Conservation (phyloP, 202 grass and related monocot genomes). For the Zizania palustris region DNA sequence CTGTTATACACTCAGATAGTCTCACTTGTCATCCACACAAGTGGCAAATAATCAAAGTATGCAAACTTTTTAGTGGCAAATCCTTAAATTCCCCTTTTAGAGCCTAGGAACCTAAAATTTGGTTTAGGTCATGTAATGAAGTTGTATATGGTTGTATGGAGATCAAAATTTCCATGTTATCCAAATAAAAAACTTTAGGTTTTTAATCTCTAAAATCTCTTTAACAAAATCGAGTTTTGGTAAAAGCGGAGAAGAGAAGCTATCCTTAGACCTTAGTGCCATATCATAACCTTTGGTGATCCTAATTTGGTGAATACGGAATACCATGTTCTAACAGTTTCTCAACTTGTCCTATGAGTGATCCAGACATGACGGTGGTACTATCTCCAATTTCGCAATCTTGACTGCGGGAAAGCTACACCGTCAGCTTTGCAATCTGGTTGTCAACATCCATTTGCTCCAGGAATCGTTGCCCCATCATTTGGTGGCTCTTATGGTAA, state of each 20-base stretch:
- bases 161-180: too few relatives aligned
- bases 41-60: too few relatives aligned
- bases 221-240: too few relatives aligned
- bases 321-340: constrained; percentile 55
- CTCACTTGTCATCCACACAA: too few relatives aligned
- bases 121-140: too few relatives aligned
- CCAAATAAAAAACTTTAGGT: too few relatives aligned
- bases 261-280: constrained; percentile 59
- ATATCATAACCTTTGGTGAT: constrained; percentile 90
- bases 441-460: constrained; percentile 96
- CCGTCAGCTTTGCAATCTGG: constrained; percentile 91
- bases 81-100: too few relatives aligned
- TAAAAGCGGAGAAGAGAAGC: constrained; percentile 39
- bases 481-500: constrained; percentile 57
- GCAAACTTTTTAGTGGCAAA: too few relatives aligned
- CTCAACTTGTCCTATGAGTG: constrained; percentile 81
- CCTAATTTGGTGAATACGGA: constrained; percentile 78
- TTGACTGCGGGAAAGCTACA: constrained; percentile 83
- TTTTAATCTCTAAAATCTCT: too few relatives aligned
- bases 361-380: constrained; percentile 78
- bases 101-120: too few relatives aligned
- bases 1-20: too few relatives aligned
- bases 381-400: constrained; percentile 96
- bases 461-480: constrained; percentile 89
- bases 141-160: too few relatives aligned